Conservation (phyloP, 192 early-diverging fungal species). For the Rhizoclosmatium globosum region DNA sequence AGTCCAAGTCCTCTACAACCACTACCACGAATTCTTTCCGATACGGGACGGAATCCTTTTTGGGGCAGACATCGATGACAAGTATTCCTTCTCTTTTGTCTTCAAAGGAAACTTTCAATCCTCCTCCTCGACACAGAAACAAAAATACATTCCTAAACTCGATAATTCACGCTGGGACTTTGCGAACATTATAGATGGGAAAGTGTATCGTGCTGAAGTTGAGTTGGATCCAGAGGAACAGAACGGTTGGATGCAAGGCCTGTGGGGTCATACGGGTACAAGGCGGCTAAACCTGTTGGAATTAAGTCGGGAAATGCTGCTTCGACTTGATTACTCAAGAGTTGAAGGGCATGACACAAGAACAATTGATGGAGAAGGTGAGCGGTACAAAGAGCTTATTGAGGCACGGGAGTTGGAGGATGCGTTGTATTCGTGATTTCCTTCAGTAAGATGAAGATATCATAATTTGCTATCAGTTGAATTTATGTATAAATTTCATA, state of each 20-base stretch:
- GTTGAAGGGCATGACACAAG: slow-evolving; percentile 24
- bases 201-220: slow-evolving; percentile 15
- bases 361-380: slow-evolving; percentile 20
- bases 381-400: slow-evolving; percentile 25
- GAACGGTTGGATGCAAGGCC: background rate
- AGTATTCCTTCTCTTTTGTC: slow-evolving; percentile 38
- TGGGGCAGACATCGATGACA: slow-evolving; percentile 22
- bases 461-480: too few species aligned
- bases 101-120: slow-evolving; percentile 29
- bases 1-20: slow-evolving; percentile 28
- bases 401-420: slow-evolving; percentile 23
- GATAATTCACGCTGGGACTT: slow-evolving; percentile 4
- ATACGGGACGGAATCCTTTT: slow-evolving; percentile 13
- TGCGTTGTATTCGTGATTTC: slow-evolving; percentile 4
- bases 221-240: slow-evolving; percentile 31
- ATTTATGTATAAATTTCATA: too few species aligned
- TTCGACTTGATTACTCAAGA: slow-evolving; percentile 31
- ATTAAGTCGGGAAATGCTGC: slow-evolving; percentile 10
- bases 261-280: background rate
- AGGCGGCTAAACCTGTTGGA: background rate
- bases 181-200: slow-evolving; percentile 9
- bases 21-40: slow-evolving; percentile 34
- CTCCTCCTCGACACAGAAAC: slow-evolving; percentile 1
- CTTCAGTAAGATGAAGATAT: background rate
- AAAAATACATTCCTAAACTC: background rate